These are phyloP conservation scores for Fusarium sp. DNA, from an alignment of 2,329 filamentous ascomycete genomes.

Conservation along the genomic window DNA sequence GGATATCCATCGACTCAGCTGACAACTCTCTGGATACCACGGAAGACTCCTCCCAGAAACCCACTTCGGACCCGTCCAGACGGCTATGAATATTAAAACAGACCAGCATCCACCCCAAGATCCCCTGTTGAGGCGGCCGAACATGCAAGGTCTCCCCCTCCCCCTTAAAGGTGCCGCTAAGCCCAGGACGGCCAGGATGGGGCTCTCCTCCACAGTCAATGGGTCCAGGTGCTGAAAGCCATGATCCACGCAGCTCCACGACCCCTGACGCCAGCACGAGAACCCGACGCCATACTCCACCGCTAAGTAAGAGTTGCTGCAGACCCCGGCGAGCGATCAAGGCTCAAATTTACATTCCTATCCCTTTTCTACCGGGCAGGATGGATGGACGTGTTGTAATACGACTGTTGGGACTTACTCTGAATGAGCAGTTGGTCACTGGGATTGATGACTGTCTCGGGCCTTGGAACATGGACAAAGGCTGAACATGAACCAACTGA, in stretches of 20 bases:
- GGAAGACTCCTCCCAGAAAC: not conserved
- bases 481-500: not conserved
- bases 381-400: slow-evolving; percentile 5
- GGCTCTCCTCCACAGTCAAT: slow-evolving; percentile 29
- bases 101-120: slow-evolving; percentile 1
- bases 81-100: not conserved
- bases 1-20: not conserved
- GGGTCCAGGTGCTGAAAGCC: not conserved
- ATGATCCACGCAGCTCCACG: slow-evolving; percentile 23
- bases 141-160: slow-evolving; percentile 19
- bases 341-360: slow-evolving; percentile 36
- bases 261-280: slow-evolving; percentile 36
- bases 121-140: slow-evolving; percentile 23
- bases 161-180: slow-evolving; percentile 27
- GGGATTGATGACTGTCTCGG: not conserved
- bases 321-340: slow-evolving; percentile 26
- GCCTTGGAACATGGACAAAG: not conserved
- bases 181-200: slow-evolving; percentile 13
- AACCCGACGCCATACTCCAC: slow-evolving; percentile 31
- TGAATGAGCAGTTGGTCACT: slow-evolving; percentile 4
- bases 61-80: not conserved
- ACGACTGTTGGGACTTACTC: slow-evolving; percentile 13
- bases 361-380: slow-evolving; percentile 10
- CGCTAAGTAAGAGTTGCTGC: slow-evolving; percentile 14
- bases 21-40: not conserved